Evolutionary conservation across 2,329 filamentous ascomycete species (phyloP).

Genomic region (Coleophoma crateriformis): DNA sequence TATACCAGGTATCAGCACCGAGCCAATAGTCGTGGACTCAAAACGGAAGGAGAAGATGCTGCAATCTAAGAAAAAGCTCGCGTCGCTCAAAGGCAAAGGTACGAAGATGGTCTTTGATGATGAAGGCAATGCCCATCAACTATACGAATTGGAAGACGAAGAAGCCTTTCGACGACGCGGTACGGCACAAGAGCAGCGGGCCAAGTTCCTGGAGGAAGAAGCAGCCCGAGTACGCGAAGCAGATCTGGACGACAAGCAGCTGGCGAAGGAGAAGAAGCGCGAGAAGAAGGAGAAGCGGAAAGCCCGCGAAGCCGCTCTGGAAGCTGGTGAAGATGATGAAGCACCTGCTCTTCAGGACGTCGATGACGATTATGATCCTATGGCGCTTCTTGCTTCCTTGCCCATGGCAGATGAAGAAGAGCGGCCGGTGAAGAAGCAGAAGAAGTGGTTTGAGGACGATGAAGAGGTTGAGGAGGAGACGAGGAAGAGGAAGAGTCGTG

Average conservation of each 20-base stretch:
- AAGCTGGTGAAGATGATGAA: conserved; percentile 29
- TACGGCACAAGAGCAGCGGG: conserved; percentile 68
- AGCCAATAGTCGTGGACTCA: conserved; percentile 80
- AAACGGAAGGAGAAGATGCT: conserved; percentile 95
- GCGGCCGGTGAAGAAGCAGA: conserved; percentile 31
- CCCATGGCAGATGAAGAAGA: conserved; percentile 41
- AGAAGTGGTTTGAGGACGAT: conserved; percentile 61
- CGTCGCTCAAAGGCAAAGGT: conserved; percentile 83
- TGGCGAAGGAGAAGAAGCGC: conserved; percentile 75
- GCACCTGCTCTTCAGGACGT: conserved; percentile 23
- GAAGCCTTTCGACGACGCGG: conserved; percentile 72
- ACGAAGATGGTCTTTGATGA: conserved; percentile 89
- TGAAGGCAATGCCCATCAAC: conserved; percentile 75
- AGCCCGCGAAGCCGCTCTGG: conserved; percentile 54
- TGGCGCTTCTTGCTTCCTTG: conserved; percentile 52
- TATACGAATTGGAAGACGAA: conserved; percentile 87
- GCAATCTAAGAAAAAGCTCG: conserved; percentile 87
- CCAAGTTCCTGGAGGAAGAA: conserved; percentile 74
- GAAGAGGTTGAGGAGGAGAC: conserved; percentile 45
- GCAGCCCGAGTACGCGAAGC: conserved; percentile 63
- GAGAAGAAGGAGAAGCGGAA: conserved; percentile 70
- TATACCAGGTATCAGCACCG: conserved; percentile 61
- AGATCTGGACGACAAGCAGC: conserved; percentile 77
- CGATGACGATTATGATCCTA: conserved; percentile 45
- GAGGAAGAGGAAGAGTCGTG: conserved; percentile 44